Evolutionary conservation across 352 stramenopile species (phyloP), one percentile per base, ranked within the genome.

Genomic region (Phytophthora colocasiae): DNA sequence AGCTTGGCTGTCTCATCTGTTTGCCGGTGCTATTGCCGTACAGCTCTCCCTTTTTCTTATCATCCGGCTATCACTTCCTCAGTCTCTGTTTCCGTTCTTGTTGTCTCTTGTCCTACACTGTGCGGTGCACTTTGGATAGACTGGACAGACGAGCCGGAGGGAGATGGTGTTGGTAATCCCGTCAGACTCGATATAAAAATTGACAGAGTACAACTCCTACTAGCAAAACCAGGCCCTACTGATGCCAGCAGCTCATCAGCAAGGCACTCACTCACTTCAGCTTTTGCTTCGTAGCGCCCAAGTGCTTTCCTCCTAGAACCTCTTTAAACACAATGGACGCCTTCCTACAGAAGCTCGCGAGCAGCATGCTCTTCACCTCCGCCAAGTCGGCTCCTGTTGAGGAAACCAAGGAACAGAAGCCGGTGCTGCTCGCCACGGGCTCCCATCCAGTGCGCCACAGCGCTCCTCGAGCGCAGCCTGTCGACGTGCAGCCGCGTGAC

Each of bases 401-500:
- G 19, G 36, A 60, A 34, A 67, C 45, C 53, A 78, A 78, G 57
- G 58, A 71, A 31, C 58, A 59, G 27, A 66, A 77, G 39, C 58
- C 63, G 5, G 52, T 70, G 45, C 48, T 68, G 1, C 63, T 71
- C 7, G 64, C 73, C 2, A 58, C 64, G 8, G 60, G 57, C 22
- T 68, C 46, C 32, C 63, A 50, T 51, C 56, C 56, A 4, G 36
- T 38, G 29, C 57, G 54, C 17, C 78, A 81, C 58, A 83, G 81
- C 26, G 67, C 83, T 14, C 71, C 78, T 49, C 87, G 77, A 53
- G 68, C 85, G 53, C 81, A 89, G 44, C 84, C 73, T 32, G 12
- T 27, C 14, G 38, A 58, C 6, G 74, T 85, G 22, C 74, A 82
- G 60, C 62, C 50, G 6, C 26, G 62, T 11, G 54, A 73, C 14